Base-by-base conservation (phyloP, 495 filamentous ascomycete genomes). In the Xylaria venustula region DNA sequence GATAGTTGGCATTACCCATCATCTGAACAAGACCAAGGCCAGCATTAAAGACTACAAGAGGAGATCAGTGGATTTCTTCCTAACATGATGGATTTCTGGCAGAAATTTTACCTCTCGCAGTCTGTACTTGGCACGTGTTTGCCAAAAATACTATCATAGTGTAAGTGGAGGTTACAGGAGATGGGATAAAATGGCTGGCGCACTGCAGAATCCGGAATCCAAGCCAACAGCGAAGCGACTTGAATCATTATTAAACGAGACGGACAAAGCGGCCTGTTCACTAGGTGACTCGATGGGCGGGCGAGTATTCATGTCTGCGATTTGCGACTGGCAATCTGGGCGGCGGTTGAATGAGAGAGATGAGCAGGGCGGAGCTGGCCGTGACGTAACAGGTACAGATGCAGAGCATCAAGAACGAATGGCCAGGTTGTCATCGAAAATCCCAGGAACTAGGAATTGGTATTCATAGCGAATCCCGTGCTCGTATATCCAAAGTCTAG, bases 191-290 rank as follows among this genome's bases (percentile, higher is more conserved):
- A 36, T 48, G 45, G 40, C 28, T 51, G 36, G 45, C 87, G 66
- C 83, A 95, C 92, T 88, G 72, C 89, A 88, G 70, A 96, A 94
- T 2, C 94, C 94, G 15, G 84, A 86, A 62, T 96, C 89, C 36
- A 96, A 77, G 3, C 91, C 94, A 6, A 96, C 90, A 42, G 92
- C 86, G 77, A 98, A 98, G 69, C 88, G 92, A 58, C 85, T 91
- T 69, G 83, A 86, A 69, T 96, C 90, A 67, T 88, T 81, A 70
- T 97, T 98, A 78, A 98, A 96, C 20, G 88, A 84, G 49, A 88
- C 87, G 25, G 90, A 94, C 30, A 97, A 83, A 28, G 91, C 93
- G 64, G 86, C 83, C 6, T 91, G 89, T 41, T 85, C 84, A 37
- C 79, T 81, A 37, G 90, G 87, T 46, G 84, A 85, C 71, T 96